Evolutionary conservation across 1,284 basidiomycete species (phyloP), one percentile per base, ranked within the genome.

Genomic region (Pascua sp.): DNA sequence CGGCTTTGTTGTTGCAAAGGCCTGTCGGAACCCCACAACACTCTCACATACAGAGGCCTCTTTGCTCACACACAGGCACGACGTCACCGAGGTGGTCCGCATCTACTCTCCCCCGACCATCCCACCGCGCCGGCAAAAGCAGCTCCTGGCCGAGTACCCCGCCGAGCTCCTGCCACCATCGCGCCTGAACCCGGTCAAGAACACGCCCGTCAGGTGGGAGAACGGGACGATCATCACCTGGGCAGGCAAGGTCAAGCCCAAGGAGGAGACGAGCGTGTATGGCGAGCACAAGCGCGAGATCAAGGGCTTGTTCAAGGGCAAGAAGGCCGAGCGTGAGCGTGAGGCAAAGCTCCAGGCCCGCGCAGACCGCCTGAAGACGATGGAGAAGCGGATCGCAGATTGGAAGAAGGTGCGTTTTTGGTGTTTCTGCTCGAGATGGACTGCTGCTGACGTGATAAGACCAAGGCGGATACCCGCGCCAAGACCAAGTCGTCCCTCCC

Each of bases 341-440:
- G 48, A 56, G 32, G 61, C 52, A 39, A 63, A 65, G 51, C 49
- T 61, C 54, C 53, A 63, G 47, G 71, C 74, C 56, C 66, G 67
- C 24, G 53, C 64, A 52, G 65, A 64, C 17, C 63, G 74, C 48
- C 51, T 77, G 63, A 66, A 59, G 16, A 64, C 67, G 0, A 77
- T 77, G 75, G 71, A 69, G 40, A 69, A 73, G 65, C 59, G 74
- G 47, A 67, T 77, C 55, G 64, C 47, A n/a, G 68, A 67, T 5
- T 77, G 74, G 74, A 69, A 63, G 55, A 64, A 69, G 68, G 75
- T 73, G 57, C n/a, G n/a, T n/a, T n/a, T n/a, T n/a, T n/a, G n/a
- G n/a, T n/a, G n/a, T n/a, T n/a, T n/a, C n/a, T n/a, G n/a, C n/a
- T n/a, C n/a, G n/a, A n/a, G n/a, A n/a, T n/a, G n/a, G n/a, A n/a